Percentiles rank a stretch among this genome's conserved stretches.
Evolutionary conservation across 768 basidiomycete species (phyloP).

Genomic region (Dioszegia aurantiaca): DNA sequence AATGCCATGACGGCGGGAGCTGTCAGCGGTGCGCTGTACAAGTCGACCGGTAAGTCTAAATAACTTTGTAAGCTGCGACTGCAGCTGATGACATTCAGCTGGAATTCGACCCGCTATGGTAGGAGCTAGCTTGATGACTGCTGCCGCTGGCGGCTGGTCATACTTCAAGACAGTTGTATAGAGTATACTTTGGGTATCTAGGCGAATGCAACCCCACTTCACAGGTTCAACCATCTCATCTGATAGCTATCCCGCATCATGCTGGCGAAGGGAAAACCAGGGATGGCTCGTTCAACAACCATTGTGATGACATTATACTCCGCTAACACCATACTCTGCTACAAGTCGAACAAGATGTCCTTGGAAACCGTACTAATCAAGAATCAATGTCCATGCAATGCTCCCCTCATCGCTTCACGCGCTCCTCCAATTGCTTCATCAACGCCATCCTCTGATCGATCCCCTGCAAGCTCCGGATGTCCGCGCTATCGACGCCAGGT

Average conservation of each 20-base stretch:
- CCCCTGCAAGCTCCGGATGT: constrained; percentile 2
- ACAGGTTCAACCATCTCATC: neutral
- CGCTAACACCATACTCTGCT: no score
- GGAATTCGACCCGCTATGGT: constrained; percentile 85
- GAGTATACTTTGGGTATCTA: neutral
- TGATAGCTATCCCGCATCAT: no score
- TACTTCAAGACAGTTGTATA: constrained; percentile 69
- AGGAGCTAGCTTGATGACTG: constrained; percentile 84
- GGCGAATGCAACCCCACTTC: constrained; percentile 9
- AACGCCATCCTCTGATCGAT: constrained; percentile 14
- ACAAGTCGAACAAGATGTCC: no score
- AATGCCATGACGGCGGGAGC: constrained; percentile 92
- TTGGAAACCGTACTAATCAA: no score
- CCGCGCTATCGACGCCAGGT: neutral
- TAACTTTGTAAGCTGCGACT: neutral
- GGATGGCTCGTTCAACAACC: no score
- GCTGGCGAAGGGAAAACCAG: no score
- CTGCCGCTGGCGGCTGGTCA: constrained; percentile 88
- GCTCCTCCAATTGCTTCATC: constrained; percentile 12
- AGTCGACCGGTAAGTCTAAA: constrained; percentile 75
- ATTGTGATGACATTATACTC: no score
- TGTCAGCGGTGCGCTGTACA: constrained; percentile 84
- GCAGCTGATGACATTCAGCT: constrained; percentile 59
- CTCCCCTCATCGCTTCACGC: constrained; percentile 3
- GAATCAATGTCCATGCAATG: neutral